Base-by-base conservation (phyloP, 441 rosid genomes). In the Syzygium syzygioides region DNA sequence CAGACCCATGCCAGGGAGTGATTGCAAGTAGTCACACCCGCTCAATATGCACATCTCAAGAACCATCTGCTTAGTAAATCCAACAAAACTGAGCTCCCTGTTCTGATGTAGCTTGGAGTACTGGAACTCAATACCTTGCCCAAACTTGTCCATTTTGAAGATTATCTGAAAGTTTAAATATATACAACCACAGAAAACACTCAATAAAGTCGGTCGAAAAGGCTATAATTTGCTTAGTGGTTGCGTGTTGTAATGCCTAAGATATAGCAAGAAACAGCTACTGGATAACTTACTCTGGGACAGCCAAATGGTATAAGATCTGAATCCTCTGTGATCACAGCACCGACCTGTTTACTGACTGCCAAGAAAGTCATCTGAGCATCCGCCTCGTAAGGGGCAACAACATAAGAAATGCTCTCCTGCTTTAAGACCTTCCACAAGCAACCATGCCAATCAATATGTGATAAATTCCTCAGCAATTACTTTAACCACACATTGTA, bases 1-100 rank as follows among this genome's bases (percentile, higher is more conserved):
- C 83, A 96, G 93, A 66, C 99, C 99, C 98, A 98, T 95, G 91
- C 99, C 99, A 23, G 98, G 94, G 86, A 98, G 92, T 91, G 99
- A 98, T 86, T 91, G 99, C 94, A 96, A 91, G 92, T 98, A 98
- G 91, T 98, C 99, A 92, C 99, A 98, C 56, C 99, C 99, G 90
- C 99, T 98, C 86, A 98, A 93, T 88, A 98, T 97, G 95, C 99
- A 98, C 99, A 96, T 97, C 92, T 98, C 99, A 64, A 98, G 98
- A 91, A 98, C 91, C 99, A 96, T 97, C 92, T 93, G 95, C 85
- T 93, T 92, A 88, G 96, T 94, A 91, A 98, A 95, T 90, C 96
- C 98, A n/a, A 92, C 88, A 91, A 98, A 95, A 91, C 90, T 92
- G 86, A 95, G 91, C 48, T 94, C 99, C 90, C 93, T 95, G 92